Percentiles rank a stretch among this genome's conserved stretches.
phyloP scores from a whole-genome alignment of 2,329 filamentous ascomycete genomes.

The Talaromyces sp. region DNA sequence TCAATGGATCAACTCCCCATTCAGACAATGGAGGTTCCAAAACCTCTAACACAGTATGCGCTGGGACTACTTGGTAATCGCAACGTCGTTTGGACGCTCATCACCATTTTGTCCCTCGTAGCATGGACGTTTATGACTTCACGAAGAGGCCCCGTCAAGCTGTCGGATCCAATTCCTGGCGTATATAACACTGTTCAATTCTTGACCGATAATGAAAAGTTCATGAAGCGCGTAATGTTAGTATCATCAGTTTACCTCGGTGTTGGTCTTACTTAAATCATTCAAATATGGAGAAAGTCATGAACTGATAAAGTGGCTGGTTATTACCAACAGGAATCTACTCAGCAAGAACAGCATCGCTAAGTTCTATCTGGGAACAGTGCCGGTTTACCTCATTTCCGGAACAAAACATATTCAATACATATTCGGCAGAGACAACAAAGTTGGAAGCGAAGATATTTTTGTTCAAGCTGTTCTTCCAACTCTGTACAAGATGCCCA shows the following conservation, averaged over 20 bases:
- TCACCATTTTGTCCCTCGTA: background rate
- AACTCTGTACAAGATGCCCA: background rate
- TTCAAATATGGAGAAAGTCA: background rate
- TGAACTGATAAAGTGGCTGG: background rate
- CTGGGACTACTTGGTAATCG: background rate
- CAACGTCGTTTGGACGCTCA: background rate
- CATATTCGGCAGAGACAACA: background rate
- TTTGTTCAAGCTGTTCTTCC: background rate
- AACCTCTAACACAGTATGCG: background rate
- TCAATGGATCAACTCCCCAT: background rate
- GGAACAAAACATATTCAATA: background rate
- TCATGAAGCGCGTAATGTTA: background rate
- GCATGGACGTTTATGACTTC: background rate
- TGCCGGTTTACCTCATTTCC: background rate
- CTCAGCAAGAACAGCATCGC: background rate
- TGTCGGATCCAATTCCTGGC: background rate
- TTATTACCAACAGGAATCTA: background rate
- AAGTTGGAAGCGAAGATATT: background rate
- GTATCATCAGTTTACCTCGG: background rate
- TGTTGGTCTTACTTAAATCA: too few species aligned
- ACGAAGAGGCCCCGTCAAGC: background rate
- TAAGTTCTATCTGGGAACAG: background rate
- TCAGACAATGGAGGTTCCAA: background rate
- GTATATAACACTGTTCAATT: background rate
- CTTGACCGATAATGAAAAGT: background rate